Evolutionary conservation across 2,329 filamentous ascomycete species (phyloP).

Genomic region (Hymenotorrendiella dingleyae): DNA sequence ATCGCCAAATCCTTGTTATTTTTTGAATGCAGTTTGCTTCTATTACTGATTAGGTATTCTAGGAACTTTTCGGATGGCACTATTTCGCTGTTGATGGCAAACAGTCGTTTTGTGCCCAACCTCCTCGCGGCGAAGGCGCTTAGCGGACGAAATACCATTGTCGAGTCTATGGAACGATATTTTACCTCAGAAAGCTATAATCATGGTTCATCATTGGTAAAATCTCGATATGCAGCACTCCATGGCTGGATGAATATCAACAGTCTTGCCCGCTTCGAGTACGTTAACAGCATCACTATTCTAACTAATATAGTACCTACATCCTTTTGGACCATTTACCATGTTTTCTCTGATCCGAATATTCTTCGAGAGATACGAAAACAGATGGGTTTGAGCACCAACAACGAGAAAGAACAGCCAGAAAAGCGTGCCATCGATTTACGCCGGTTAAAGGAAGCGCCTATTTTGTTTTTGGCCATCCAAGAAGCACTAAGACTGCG

Average conservation of each 20-base stretch:
- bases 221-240: neutral
- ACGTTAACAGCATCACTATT: neutral
- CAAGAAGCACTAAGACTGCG: slow-evolving; percentile 2
- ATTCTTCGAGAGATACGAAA: neutral
- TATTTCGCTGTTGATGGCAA: neutral
- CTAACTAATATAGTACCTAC: neutral
- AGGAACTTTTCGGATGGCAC: slow-evolving; percentile 1
- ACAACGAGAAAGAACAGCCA: neutral
- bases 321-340: slow-evolving; percentile 1
- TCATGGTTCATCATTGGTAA: neutral
- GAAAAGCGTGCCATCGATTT: neutral
- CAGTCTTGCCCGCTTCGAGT: neutral
- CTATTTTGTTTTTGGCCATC: neutral
- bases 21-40: too few relatives aligned
- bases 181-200: neutral
- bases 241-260: neutral
- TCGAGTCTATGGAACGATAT: neutral
- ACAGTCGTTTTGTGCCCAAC: neutral
- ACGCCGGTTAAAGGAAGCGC: neutral
- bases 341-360: neutral
- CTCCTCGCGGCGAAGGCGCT: neutral
- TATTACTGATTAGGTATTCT: neutral
- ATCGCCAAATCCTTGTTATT: too few relatives aligned
- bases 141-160: neutral
- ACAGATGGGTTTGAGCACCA: neutral